phyloP scores from a whole-genome alignment of 345 rosid genomes.

The Kernera saxatilis region DNA sequence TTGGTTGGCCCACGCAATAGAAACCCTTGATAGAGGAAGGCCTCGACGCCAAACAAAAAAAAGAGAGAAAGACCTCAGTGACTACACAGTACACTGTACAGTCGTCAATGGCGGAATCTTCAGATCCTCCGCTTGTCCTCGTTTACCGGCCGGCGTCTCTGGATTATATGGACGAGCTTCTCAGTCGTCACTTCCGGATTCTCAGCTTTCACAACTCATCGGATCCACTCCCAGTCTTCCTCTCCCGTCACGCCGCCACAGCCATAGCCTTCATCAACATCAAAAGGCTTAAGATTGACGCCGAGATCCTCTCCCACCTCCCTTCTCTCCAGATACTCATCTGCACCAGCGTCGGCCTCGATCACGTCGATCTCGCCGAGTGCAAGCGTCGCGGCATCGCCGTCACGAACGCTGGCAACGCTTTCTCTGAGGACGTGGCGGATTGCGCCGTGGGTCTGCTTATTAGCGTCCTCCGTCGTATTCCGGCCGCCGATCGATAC shows the following conservation, averaged over 20 bases:
- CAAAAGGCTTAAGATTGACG: slow-evolving; percentile 19
- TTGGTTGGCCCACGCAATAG: no score
- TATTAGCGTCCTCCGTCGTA: slow-evolving; percentile 46
- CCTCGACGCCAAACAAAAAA: no score
- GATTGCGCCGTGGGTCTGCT: slow-evolving; percentile 58
- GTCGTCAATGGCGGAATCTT: slow-evolving; percentile 6
- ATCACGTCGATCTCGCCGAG: slow-evolving; percentile 50
- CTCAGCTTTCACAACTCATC: slow-evolving; percentile 14
- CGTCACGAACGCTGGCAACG: slow-evolving; percentile 40
- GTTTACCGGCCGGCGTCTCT: slow-evolving; percentile 1
- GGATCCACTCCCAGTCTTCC: slow-evolving; percentile 34
- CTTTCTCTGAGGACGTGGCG: slow-evolving; percentile 49
- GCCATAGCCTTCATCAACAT: slow-evolving; percentile 30
- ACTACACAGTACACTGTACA: background rate
- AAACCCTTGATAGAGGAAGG: no score
- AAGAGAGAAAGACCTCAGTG: no score
- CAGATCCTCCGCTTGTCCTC: slow-evolving; percentile 18
- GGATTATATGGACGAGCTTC: background rate
- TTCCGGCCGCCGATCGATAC: slow-evolving; percentile 48
- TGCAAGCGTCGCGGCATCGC: slow-evolving; percentile 55
- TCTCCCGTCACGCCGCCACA: slow-evolving; percentile 33
- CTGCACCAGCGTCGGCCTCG: slow-evolving; percentile 46
- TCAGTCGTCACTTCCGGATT: background rate
- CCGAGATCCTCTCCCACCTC: slow-evolving; percentile 34
- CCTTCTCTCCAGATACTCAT: slow-evolving; percentile 43